A percentile compares a stretch with the other conserved stretches of the same genome.
phyloP scores from a whole-genome alignment of 2,329 filamentous ascomycete species.

The Mycogone perniciosa region DNA sequence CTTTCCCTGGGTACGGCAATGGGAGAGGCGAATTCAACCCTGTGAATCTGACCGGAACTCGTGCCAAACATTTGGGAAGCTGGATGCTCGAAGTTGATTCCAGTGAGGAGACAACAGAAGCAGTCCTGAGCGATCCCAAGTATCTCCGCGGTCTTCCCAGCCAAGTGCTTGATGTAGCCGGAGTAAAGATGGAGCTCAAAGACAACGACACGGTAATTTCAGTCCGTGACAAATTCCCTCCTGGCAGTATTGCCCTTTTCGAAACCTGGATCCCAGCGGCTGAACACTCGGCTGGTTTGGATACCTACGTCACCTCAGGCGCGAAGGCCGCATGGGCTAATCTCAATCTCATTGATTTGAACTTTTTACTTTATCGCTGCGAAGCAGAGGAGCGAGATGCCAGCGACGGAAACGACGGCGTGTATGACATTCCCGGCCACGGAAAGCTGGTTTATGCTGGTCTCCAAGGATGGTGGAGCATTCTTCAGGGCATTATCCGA shows the following conservation, averaged over 20 bases:
- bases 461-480: conserved; percentile 97
- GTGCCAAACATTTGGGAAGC: conserved; percentile 77
- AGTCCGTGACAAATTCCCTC: conserved; percentile 77
- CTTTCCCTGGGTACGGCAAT: conserved; percentile 84
- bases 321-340: conserved; percentile 71
- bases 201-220: conserved; percentile 72
- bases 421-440: conserved; percentile 77
- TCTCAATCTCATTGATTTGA: conserved; percentile 74
- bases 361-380: conserved; percentile 85
- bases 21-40: conserved; percentile 75
- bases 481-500: conserved; percentile 74
- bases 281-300: conserved; percentile 76
- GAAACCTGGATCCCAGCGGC: conserved; percentile 92
- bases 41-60: conserved; percentile 75
- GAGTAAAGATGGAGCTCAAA: conserved; percentile 65
- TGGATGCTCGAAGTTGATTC: conserved; percentile 89
- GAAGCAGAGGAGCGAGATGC: conserved; percentile 80
- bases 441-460: conserved; percentile 89
- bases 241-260: conserved; percentile 89
- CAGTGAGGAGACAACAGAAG: conserved; percentile 60
- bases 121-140: conserved; percentile 61
- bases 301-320: conserved; percentile 78
- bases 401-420: conserved; percentile 75
- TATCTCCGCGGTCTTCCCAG: conserved; percentile 79
- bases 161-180: conserved; percentile 65